Evolutionary conservation across 805 yeast genomes (phyloP), one percentile per base, ranked within the genome.

Genomic region (Brettanomyces custersianus): DNA sequence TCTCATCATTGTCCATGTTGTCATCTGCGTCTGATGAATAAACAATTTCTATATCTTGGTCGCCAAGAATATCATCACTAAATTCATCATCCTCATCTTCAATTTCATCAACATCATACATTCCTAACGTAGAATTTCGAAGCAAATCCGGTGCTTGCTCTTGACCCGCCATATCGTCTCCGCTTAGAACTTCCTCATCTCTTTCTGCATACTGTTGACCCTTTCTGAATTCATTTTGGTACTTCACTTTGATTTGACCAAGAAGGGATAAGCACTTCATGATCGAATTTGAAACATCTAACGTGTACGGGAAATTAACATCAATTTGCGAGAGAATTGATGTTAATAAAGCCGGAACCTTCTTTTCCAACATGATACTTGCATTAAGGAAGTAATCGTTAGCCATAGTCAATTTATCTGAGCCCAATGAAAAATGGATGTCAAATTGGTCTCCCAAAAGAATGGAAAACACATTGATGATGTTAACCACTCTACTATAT

Each of bases 71-170:
- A 15, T 8, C 35, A 6, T 47, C 57, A 17, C 51, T 57, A 5
- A 44, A 57, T 6, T 45, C 54, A 16, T 49, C 62, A n/a, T 50
- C 59, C 18, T 52, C 62, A 24, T 51, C 57, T 11, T 59, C 64
- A 24, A 72, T 69, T 35, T 80, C 92, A 23, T 70, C 83, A 27
- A 83, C 78, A 47, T 90, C 96, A 53, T 81, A 90, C 94, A 90
- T 88, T 2, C 96, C 96, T 28, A 90, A 65, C 0, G 96, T 84
- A 0, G 96, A 88, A 52, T 92, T 88, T 27, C 80, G 66, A 57
- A 90, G 77, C 49, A 88, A 63, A 53, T 88, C 88, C 0, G 94
- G 87, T 0, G 87, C 74, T 36, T 85, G 90, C 36, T 81, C 94
- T 21, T 68, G 52, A 5, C 55, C 59, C 25, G 72, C 76, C 20